These are phyloP conservation scores for Phytophthora sansomeana DNA, from an alignment of 352 stramenopile genomes.

Conservation along the genomic window DNA sequence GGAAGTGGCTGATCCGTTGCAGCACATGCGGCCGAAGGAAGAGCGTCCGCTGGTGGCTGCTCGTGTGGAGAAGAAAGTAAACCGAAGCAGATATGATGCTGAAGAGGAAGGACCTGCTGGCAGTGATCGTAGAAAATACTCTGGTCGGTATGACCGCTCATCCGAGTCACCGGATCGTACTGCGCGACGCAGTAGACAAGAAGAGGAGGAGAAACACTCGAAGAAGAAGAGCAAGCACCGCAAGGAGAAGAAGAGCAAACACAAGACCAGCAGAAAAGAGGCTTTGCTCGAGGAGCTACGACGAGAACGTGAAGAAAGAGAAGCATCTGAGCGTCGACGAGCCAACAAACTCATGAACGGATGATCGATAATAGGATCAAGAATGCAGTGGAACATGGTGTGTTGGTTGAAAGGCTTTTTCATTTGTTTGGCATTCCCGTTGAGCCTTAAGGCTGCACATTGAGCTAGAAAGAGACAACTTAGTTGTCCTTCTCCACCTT, in stretches of 20 bases:
- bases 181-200: neutral
- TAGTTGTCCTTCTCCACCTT: slow-evolving; percentile 95
- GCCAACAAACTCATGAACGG: slow-evolving; percentile 39
- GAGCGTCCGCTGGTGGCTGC: slow-evolving; percentile 16
- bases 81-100: slow-evolving; percentile 9
- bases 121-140: slow-evolving; percentile 46
- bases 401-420: slow-evolving; percentile 43
- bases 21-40: slow-evolving; percentile 48
- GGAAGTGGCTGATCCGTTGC: slow-evolving; percentile 43
- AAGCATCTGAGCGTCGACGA: slow-evolving; percentile 36
- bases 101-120: slow-evolving; percentile 24
- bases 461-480: slow-evolving; percentile 36
- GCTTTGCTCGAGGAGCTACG: slow-evolving; percentile 45
- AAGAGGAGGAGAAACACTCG: slow-evolving; percentile 6
- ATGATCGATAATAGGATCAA: neutral
- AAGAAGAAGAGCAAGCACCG: slow-evolving; percentile 23
- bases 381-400: neutral
- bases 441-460: slow-evolving; percentile 18
- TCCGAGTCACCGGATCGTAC: slow-evolving; percentile 22
- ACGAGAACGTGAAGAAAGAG: slow-evolving; percentile 50
- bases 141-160: slow-evolving; percentile 31
- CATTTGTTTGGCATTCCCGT: slow-evolving; percentile 61
- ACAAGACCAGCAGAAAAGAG: slow-evolving; percentile 26
- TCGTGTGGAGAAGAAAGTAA: neutral
- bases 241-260: slow-evolving; percentile 31